A percentile compares a stretch with the other conserved stretches of the same genome.
These are phyloP conservation scores for Monosporascus sp. DNA, from an alignment of 2,329 filamentous ascomycete species.

Conservation along the genomic window DNA sequence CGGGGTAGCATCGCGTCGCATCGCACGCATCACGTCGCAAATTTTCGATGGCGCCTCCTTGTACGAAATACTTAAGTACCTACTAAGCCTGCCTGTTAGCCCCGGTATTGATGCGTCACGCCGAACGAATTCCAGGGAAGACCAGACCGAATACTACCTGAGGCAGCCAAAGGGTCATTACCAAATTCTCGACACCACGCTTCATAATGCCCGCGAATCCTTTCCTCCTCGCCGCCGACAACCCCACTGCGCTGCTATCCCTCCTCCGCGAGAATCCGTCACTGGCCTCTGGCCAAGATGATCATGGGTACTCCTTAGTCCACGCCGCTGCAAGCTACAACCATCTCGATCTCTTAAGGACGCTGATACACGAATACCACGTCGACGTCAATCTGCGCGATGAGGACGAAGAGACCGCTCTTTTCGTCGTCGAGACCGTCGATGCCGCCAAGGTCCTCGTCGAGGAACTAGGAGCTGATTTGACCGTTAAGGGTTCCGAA, in stretches of 20 bases:
- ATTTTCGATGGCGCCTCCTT: too few species aligned
- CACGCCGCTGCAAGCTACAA: slow-evolving; percentile 93
- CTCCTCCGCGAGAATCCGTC: slow-evolving; percentile 69
- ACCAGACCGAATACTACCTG: too few species aligned
- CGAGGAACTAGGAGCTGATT: slow-evolving; percentile 73
- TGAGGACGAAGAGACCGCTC: slow-evolving; percentile 88
- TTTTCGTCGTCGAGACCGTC: slow-evolving; percentile 84
- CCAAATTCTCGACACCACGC: not conserved
- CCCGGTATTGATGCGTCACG: too few species aligned
- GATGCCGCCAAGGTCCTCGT: slow-evolving; percentile 74
- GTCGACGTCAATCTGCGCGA: slow-evolving; percentile 79
- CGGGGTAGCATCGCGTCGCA: not conserved
- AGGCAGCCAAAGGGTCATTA: not conserved
- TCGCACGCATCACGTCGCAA: not conserved
- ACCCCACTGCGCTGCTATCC: slow-evolving; percentile 65
- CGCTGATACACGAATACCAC: slow-evolving; percentile 68
- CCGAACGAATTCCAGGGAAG: too few species aligned
- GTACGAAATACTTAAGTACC: too few species aligned
- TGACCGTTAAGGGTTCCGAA: slow-evolving; percentile 61
- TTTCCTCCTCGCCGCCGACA: slow-evolving; percentile 77
- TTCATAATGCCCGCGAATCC: slow-evolving; percentile 51
- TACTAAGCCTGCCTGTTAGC: too few species aligned
- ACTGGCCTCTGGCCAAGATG: slow-evolving; percentile 77
- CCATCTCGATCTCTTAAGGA: slow-evolving; percentile 72
- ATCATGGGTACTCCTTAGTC: slow-evolving; percentile 88